Evolutionary conservation across 345 rosid genomes (phyloP), one percentile per base, ranked within the genome.

Genomic region (Citrus reticulata): DNA sequence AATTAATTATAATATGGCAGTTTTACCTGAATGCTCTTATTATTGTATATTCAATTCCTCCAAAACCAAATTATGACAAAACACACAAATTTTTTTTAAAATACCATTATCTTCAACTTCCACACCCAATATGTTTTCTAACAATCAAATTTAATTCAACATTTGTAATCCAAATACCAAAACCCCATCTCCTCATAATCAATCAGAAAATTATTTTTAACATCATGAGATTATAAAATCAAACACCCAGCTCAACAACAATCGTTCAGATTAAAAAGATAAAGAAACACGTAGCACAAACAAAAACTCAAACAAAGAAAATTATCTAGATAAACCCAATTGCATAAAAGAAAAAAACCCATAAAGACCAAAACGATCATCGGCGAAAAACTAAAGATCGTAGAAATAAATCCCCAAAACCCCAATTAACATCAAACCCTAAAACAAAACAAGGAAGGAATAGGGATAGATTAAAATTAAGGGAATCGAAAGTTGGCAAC

Each of bases 401-500:
- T 24, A 70, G 27, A 32, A 37, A 65, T 62, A 70, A 78, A 57
- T 57, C 82, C 81, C 80, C 68, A 74, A 80, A 80, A 70, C 81
- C 86, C 78, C 88, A 84, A 88, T 85, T 79, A 74, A 76, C 79
- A 79, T 81, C 83, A 63, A 86, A 84, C 86, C 89, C 87, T 82
- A 80, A 81, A 83, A 78, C 72, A 54, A 54, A 46, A 54, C 58
- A 16, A 51, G 54, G 77, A 55, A 54, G 55, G 75, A 65, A 42
- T 16, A 75, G 22, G 76, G 24, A 46, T 39, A 79, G 72, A 5
- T 20, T 54, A 49, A 68, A 81, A 68, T 58, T 40, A 62, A 49
- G 60, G 64, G 40, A 77, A 73, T 54, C n/a, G 37, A 37, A 39
- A 74, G 60, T 19, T 25, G 16, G 17, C 58, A 66, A 82, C 71